phyloP scores from a whole-genome alignment of 139 green algal genomes.

The Asterochloris erici region DNA sequence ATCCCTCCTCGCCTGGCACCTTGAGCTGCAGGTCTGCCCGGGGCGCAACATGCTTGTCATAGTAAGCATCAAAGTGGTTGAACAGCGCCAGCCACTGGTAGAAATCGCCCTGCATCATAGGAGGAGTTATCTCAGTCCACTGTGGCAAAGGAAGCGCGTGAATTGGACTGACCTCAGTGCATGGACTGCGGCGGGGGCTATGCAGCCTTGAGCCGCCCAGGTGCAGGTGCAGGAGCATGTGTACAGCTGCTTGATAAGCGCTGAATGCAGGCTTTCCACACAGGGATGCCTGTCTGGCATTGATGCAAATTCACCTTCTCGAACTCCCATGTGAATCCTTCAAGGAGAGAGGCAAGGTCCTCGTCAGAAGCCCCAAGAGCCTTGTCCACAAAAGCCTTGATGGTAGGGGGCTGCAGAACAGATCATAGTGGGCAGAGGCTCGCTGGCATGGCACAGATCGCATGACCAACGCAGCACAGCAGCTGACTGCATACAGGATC shows the following conservation, averaged over 20 bases:
- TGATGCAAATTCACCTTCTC: constrained; percentile 56
- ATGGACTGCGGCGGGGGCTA: neutral
- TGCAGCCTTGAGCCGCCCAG: neutral
- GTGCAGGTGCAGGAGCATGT: neutral
- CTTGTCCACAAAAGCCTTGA: constrained; percentile 50
- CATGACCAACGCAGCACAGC: constrained; percentile 12
- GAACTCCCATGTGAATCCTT: constrained; percentile 70
- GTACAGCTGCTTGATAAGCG: neutral
- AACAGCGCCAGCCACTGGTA: constrained; percentile 85
- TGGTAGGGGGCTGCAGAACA: constrained; percentile 46
- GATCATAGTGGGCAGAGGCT: neutral
- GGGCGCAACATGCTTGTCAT: constrained; percentile 60
- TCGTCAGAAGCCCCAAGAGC: constrained; percentile 36
- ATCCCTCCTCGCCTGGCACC: neutral
- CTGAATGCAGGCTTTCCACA: neutral
- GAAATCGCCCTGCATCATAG: constrained; percentile 76
- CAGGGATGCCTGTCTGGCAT: neutral
- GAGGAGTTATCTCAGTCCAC: neutral
- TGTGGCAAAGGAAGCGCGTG: neutral
- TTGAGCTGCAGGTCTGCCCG: constrained; percentile 64
- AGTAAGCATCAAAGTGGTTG: constrained; percentile 81
- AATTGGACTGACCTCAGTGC: neutral
- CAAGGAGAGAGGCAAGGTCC: constrained; percentile 41
- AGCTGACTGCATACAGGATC: neutral
- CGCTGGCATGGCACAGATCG: neutral